A percentile compares a stretch with the other conserved stretches of the same genome.
Evolutionary conservation across 805 yeast species (phyloP).

Genomic region (Cyberlindnera samutprakarnensis): DNA sequence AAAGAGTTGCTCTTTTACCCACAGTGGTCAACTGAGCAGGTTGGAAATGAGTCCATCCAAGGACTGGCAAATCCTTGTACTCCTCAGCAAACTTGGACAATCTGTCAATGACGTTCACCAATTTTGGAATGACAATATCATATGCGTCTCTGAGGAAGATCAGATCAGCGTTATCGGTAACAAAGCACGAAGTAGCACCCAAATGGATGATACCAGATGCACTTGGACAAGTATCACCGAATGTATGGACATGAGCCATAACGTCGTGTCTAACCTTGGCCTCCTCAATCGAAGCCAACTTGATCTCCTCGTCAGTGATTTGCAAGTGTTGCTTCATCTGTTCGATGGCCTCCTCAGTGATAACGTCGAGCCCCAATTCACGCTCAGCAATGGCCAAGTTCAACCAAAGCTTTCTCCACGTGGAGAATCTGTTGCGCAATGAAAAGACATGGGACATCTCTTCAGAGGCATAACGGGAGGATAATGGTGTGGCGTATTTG

Average conservation of each 20-base stretch:
- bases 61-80: slow-evolving; percentile 91
- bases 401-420: slow-evolving; percentile 98
- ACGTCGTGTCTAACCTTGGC: slow-evolving; percentile 98
- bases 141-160: slow-evolving; percentile 95
- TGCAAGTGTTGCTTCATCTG: slow-evolving; percentile 72
- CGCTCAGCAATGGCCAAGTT: slow-evolving; percentile 94
- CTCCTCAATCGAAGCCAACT: slow-evolving; percentile 83
- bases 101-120: slow-evolving; percentile 92
- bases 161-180: slow-evolving; percentile 96
- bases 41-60: slow-evolving; percentile 99
- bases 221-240: slow-evolving; percentile 86
- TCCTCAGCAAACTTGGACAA: slow-evolving; percentile 80
- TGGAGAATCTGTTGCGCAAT: slow-evolving; percentile 85
- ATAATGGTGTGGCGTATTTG: slow-evolving; percentile 84
- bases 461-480: slow-evolving; percentile 95
- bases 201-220: slow-evolving; percentile 98
- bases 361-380: slow-evolving; percentile 76
- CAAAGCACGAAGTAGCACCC: slow-evolving; percentile 97
- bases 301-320: slow-evolving; percentile 91
- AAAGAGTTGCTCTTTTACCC: slow-evolving; percentile 95
- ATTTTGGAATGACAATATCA: slow-evolving; percentile 86
- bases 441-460: slow-evolving; percentile 96
- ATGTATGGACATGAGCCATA: slow-evolving; percentile 97
- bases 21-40: slow-evolving; percentile 99
- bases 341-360: slow-evolving; percentile 85